Percentiles rank a stretch among this genome's conserved stretches.
phyloP scores from a whole-genome alignment of 805 yeast genomes.

The Barnettozyma californica region DNA sequence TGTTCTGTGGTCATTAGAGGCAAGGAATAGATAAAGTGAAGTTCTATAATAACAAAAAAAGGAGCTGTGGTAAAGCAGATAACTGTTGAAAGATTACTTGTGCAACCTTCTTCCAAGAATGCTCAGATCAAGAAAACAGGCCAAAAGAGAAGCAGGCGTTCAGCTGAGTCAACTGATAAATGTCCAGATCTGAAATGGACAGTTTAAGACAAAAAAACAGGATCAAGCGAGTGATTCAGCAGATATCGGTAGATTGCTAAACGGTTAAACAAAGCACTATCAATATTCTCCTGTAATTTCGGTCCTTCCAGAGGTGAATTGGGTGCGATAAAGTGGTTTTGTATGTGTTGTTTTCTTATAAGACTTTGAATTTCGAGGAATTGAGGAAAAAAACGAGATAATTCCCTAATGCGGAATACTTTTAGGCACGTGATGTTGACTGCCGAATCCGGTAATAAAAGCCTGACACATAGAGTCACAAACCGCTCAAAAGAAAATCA shows the following conservation, averaged over 20 bases:
- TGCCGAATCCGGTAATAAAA: constrained; percentile 7
- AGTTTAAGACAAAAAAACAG: background rate
- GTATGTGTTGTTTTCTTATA: background rate
- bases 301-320: background rate
- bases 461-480: background rate
- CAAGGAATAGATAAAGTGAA: background rate
- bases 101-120: background rate
- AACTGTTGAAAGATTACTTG: background rate
- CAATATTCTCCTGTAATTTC: background rate
- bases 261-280: background rate
- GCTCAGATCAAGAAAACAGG: background rate
- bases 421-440: constrained; percentile 7
- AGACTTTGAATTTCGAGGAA: background rate
- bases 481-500: background rate
- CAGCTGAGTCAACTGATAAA: background rate
- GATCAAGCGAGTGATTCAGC: background rate
- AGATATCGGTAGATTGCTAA: background rate
- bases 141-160: background rate
- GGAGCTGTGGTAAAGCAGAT: background rate
- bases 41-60: background rate
- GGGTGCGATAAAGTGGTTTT: background rate
- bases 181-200: background rate
- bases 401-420: background rate
- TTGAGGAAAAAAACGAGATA: background rate
- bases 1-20: background rate